Percentiles rank a stretch among this genome's conserved stretches.
Evolutionary conservation across 192 early-diverging fungal species (phyloP).

Genomic region (Coemansia sp.): DNA sequence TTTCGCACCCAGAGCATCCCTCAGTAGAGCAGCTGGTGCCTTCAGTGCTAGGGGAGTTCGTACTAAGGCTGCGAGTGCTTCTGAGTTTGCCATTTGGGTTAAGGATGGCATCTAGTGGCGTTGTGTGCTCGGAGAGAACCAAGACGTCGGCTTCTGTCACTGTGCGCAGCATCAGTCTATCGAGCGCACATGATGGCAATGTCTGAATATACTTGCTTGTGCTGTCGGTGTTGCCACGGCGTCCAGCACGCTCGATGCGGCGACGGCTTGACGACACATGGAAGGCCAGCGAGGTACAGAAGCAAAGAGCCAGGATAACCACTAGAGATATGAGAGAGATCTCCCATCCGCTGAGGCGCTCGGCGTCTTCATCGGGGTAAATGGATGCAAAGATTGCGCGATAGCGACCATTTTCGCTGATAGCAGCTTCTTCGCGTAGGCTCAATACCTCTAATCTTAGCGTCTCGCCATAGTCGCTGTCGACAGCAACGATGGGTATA

Average conservation of each 20-base stretch:
- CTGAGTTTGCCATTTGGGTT: conserved; percentile 15
- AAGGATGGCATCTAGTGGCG: conserved; percentile 41
- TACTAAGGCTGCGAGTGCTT: conserved; percentile 5
- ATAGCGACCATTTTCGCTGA: conserved; percentile 9
- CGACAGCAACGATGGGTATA: conserved; percentile 38
- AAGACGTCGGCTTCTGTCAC: conserved; percentile 33
- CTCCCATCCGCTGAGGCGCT: conserved; percentile 47
- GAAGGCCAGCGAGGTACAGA: conserved; percentile 43
- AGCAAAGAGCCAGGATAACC: conserved; percentile 41
- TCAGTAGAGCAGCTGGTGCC: neutral
- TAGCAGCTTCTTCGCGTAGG: conserved; percentile 23
- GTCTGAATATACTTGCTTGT: conserved; percentile 36
- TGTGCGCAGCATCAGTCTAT: conserved; percentile 40
- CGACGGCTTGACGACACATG: conserved; percentile 31
- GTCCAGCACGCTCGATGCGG: neutral
- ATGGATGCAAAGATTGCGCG: conserved; percentile 52
- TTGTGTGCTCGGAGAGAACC: conserved; percentile 35
- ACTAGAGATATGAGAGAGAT: conserved; percentile 47
- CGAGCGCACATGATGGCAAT: conserved; percentile 44
- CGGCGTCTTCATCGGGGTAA: conserved; percentile 28
- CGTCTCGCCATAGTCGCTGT: conserved; percentile 42
- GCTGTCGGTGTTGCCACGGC: neutral
- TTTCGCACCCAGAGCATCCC: neutral
- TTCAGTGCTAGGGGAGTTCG: neutral
- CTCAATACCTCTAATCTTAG: conserved; percentile 30